Percentiles rank a stretch among this genome's conserved stretches.
Conservation (phyloP, 2,329 filamentous ascomycete species). For the Ambrosiella cleistominuta region DNA sequence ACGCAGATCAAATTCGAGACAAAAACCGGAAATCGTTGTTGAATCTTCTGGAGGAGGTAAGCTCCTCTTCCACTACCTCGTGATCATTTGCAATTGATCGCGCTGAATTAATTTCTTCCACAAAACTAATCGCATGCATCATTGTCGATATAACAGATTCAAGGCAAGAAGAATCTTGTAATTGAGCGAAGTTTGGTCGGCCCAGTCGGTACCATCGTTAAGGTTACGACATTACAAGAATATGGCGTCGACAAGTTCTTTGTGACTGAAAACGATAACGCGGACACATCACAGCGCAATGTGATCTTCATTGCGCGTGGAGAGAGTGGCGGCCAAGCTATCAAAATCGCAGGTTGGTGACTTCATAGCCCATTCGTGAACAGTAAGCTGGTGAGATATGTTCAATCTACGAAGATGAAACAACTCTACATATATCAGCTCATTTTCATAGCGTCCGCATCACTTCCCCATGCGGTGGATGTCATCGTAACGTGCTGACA, state of each 20-base stretch:
- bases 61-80: constrained; percentile 19
- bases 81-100: neutral
- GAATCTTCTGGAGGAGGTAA: constrained; percentile 83
- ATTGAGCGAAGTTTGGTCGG: constrained; percentile 83
- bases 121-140: neutral
- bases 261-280: constrained; percentile 87
- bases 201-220: constrained; percentile 77
- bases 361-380: neutral
- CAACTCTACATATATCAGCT: neutral
- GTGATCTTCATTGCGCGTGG: constrained; percentile 84
- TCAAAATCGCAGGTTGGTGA: constrained; percentile 69
- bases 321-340: constrained; percentile 70
- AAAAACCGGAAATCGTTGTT: constrained; percentile 79
- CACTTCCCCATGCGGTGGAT: constrained; percentile 2
- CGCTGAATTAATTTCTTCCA: neutral
- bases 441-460: constrained; percentile 2
- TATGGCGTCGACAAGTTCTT: constrained; percentile 98
- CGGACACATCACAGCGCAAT: constrained; percentile 86
- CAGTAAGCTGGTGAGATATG: neutral
- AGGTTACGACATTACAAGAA: constrained; percentile 87
- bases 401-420: neutral
- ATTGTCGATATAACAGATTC: constrained; percentile 44
- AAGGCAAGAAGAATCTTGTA: constrained; percentile 96
- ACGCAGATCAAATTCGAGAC: constrained; percentile 57
- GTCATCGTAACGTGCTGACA: constrained; percentile 3